Evolutionary conservation across 2,329 filamentous ascomycete genomes (phyloP), one percentile per base, ranked within the genome.

Genomic region (Metarhizium sp.): DNA sequence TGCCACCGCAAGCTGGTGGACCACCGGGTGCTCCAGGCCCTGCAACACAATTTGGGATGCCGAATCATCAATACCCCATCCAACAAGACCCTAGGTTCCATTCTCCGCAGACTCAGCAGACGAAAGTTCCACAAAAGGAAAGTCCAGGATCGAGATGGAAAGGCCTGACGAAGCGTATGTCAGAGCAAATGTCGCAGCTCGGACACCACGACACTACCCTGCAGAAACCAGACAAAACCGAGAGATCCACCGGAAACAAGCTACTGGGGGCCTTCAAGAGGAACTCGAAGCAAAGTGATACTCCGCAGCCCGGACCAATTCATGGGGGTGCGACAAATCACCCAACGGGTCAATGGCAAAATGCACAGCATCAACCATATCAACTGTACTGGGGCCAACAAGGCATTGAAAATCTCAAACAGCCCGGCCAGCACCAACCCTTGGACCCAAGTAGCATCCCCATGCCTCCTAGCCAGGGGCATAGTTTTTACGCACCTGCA

Each of bases 251-350:
- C 14, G 57, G 62, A 2, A 64, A 59, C 18, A 71, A 67, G 57
- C 55, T 72, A 1, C 54, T 69, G 0, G 62, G 64, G 1, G 67
- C 67, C 1, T 67, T 71, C 47, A 71, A 68, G 58, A 63, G 66
- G 60, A 61, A 56, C 34, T 66, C 66, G 4, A 71, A 66, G 57
- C 63, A 62, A n/a, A 1, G 36, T 7, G 47, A 54, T 20, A 47
- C 16, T 25, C 50, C 16, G 14, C 13, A 36, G 4, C 13, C 34
- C 25, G 20, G 10, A 20, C 50, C 51, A 18, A 25, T 7, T 5
- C n/a, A 13, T 16, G 13, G n/a, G 20, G 49, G 34, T 10, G 49
- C 25, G 1, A 3, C 42, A 13, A 32, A 36, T 11, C 52, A 52
- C 8, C 3, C 45, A 7, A n/a, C 10, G 6, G 43, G 18, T 25